Base-by-base conservation (phyloP, 768 basidiomycete species). In the Lanmaoa pseudosensibilis region DNA sequence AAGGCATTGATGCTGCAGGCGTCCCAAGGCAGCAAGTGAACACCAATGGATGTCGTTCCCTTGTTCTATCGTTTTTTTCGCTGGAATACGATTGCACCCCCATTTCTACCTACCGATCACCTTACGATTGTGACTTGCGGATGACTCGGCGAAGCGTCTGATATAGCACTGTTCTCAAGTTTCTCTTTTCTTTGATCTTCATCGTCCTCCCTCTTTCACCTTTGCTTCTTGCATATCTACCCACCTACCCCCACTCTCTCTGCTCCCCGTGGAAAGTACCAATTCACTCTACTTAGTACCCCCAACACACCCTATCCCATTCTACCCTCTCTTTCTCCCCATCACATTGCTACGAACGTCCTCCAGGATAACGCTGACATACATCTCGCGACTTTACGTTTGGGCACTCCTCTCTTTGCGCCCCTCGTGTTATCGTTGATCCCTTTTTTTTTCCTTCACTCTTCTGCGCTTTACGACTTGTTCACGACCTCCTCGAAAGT, bases 1-100 rank as follows among this genome's bases (percentile, higher is more conserved):
- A 94, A 93, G 74, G 85, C 75, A 12, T 56, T 77, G 44, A 66
- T 66, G 5, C 12, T 73, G 33, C 70, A 72, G 33, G 58, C 61
- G 9, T 55, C 68, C 25, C 65, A 71, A 48, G 56, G 63, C 38
- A 50, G 69, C 52, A 68, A 64, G 57, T 74, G 54, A 63, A 60
- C 52, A 49, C 39, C 25, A 45, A 36, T 2, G 18, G 10, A 21
- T 36, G 4, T 43, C 21, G n/a, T 46, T 18, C 43, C 34, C 15
- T 39, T 40, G 46, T 37, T 19, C 19, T 27, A n/a, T 57, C 9
- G 32, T 40, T 43, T 25, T 18, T 55, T 13, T 37, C 32, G 2
- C 25, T 32, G 46, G 58, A 60, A 50, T 51, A 43, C 25, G 23
- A 41, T 39, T 47, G 40, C 12, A 6, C 21, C 27, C 8, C 37